Base-by-base conservation (phyloP, 2,329 filamentous ascomycete genomes). In the Phyllosticta citribraziliensis region DNA sequence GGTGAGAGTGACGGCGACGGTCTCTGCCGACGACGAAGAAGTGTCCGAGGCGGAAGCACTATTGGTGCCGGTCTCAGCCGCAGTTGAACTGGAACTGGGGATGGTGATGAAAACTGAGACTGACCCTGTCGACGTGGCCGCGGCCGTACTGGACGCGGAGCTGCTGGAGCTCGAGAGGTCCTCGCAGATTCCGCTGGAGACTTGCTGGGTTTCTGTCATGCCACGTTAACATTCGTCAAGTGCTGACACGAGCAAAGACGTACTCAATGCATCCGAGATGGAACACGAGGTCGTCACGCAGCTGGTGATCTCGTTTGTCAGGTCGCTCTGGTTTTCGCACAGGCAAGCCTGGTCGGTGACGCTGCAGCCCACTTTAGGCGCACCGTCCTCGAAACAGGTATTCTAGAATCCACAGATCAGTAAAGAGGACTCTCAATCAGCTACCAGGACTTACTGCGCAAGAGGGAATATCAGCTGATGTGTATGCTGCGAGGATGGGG, bases 301-400 rank as follows among this genome's bases (percentile, higher is more conserved):
- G 2, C 64, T 63, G 3, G 72, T 68, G 76, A 74, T 80, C 59
- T 71, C 66, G 14, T 68, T 64, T 30, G 67, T 67, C 65, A 79
- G 74, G 35, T 65, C 67, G 22, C 69, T 62, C 50, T 73, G 74
- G 9, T 71, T 75, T 2, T 74, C 80, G 74, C 82, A 84, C 67
- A 81, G 79, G 75, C 82, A 84, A 57, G 68, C 70, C 52, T 73
- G 67, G 70, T 84, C 80, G 53, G 71, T 74, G 62, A 76, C 62
- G 14, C 62, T 65, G 70, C 82, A 84, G 67, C 77, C 75, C 20
- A 77, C 77, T n/a, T 71, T 69, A 19, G 70, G 69, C 67, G 82
- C 75, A 64, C 80, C 79, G 22, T 72, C 67, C 54, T 71, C 67
- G 67, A 83, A 73, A 73, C 81, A 84, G 59, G 73, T 63, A 50